Conservation (phyloP, 441 rosid species). For the Gossypium gossypioides region DNA sequence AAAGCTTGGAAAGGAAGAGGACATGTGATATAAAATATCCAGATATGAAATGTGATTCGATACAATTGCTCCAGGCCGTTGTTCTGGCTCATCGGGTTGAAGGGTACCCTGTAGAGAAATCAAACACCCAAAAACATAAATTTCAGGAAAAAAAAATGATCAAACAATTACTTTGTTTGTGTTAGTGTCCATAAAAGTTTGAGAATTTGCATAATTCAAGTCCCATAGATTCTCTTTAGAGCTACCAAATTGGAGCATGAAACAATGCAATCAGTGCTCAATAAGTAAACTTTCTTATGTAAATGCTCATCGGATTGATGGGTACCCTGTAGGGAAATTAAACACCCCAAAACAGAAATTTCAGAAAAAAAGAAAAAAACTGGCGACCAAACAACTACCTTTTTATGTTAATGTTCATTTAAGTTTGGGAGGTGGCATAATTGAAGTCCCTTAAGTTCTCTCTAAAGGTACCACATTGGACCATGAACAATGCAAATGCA, state of each 20-base stretch:
- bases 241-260: not conserved
- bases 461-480: not conserved
- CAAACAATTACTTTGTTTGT: not conserved
- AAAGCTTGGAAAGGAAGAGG: constrained; percentile 85
- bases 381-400: not conserved
- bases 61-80: constrained; percentile 73
- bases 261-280: not conserved
- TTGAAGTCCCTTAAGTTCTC: not conserved
- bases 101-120: constrained; percentile 13
- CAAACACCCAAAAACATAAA: not conserved
- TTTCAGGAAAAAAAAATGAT: not conserved
- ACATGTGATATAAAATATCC: constrained; percentile 90
- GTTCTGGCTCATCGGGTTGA: constrained; percentile 40
- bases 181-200: not conserved
- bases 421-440: not conserved
- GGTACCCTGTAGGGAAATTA: constrained; percentile 9
- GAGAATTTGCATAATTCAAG: not conserved
- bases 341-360: not conserved
- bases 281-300: not conserved
- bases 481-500: not conserved
- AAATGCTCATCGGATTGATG: constrained; percentile 29
- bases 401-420: not conserved
- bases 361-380: not conserved
- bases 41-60: constrained; percentile 86
- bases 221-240: not conserved